Evolutionary conservation across 805 yeast genomes (phyloP).

Genomic region (Yarrowia sp.): DNA sequence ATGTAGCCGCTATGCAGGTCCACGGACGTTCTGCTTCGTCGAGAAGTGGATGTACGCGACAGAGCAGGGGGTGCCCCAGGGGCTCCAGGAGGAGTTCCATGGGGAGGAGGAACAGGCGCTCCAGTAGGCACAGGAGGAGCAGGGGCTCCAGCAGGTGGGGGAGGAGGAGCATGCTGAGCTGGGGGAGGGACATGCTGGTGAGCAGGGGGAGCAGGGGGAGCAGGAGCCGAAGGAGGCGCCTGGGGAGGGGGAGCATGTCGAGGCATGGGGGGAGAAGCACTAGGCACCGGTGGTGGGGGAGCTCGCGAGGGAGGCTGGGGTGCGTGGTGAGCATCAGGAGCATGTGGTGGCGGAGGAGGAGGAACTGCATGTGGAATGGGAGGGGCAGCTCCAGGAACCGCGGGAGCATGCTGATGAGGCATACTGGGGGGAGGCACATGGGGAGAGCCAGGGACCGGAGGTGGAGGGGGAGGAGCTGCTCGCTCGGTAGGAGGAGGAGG

Average conservation of each 20-base stretch:
- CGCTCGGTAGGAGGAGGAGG: slow-evolving; percentile 41
- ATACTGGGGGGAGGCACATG: slow-evolving; percentile 41
- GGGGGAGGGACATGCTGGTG: slow-evolving; percentile 44
- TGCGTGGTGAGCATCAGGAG: slow-evolving; percentile 42
- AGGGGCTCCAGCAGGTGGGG: slow-evolving; percentile 42
- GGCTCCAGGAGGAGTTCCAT: slow-evolving; percentile 47
- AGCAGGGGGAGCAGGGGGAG: slow-evolving; percentile 44
- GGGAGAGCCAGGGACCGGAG: slow-evolving; percentile 43
- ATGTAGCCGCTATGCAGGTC: slow-evolving; percentile 29
- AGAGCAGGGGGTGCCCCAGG: slow-evolving; percentile 33
- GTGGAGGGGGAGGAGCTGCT: slow-evolving; percentile 40
- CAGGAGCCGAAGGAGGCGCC: slow-evolving; percentile 5
- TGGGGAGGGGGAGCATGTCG: slow-evolving; percentile 31
- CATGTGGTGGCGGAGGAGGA: slow-evolving; percentile 44
- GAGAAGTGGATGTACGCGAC: slow-evolving; percentile 22
- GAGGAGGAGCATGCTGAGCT: slow-evolving; percentile 42
- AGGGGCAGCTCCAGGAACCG: slow-evolving; percentile 26
- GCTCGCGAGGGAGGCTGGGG: slow-evolving; percentile 38
- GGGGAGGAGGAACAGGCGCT: slow-evolving; percentile 43
- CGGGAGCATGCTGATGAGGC: slow-evolving; percentile 42
- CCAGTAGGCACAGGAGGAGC: slow-evolving; percentile 41
- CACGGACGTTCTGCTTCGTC: slow-evolving; percentile 24
- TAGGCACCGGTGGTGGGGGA: slow-evolving; percentile 40
- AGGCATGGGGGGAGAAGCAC: slow-evolving; percentile 17
- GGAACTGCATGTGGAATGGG: slow-evolving; percentile 40